phyloP scores from a whole-genome alignment of 495 filamentous ascomycete species.

The Lasiosphaeria miniovina region DNA sequence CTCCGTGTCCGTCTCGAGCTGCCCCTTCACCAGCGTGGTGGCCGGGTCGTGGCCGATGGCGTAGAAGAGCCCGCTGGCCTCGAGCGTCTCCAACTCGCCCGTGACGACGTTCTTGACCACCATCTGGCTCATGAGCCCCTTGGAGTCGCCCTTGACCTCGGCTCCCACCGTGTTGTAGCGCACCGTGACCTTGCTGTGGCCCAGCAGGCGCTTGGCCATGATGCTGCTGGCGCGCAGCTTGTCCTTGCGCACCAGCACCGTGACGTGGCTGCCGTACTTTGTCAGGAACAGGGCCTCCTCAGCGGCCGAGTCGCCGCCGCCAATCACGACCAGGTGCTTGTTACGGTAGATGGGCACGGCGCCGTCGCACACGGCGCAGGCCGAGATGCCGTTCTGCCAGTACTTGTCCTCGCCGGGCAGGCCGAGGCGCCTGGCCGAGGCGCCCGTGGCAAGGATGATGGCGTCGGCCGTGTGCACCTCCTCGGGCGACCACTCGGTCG shows the following conservation, averaged over 20 bases:
- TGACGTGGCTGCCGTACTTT: constrained; percentile 94
- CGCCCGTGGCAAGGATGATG: constrained; percentile 92
- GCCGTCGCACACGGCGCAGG: constrained; percentile 96
- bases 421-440: constrained; percentile 77
- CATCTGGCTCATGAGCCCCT: constrained; percentile 82
- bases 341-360: constrained; percentile 96
- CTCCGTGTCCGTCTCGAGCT: constrained; percentile 81
- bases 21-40: constrained; percentile 78
- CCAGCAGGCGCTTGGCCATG: constrained; percentile 82
- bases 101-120: constrained; percentile 73
- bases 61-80: constrained; percentile 94
- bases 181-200: constrained; percentile 85
- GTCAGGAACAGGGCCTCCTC: constrained; percentile 97
- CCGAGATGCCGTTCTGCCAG: constrained; percentile 95
- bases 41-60: constrained; percentile 96
- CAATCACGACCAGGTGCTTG: constrained; percentile 93
- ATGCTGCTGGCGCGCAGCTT: constrained; percentile 81
- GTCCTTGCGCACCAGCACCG: constrained; percentile 85
- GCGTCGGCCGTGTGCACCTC: constrained; percentile 79
- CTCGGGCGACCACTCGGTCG: constrained; percentile 77
- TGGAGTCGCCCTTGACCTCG: constrained; percentile 80
- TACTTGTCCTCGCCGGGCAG: constrained; percentile 88
- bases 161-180: constrained; percentile 75
- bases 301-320: constrained; percentile 93
- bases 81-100: constrained; percentile 74